Evolutionary conservation across 2,329 filamentous ascomycete species (phyloP), one percentile per base, ranked within the genome.

Genomic region (Colletotrichum orchidophilum): DNA sequence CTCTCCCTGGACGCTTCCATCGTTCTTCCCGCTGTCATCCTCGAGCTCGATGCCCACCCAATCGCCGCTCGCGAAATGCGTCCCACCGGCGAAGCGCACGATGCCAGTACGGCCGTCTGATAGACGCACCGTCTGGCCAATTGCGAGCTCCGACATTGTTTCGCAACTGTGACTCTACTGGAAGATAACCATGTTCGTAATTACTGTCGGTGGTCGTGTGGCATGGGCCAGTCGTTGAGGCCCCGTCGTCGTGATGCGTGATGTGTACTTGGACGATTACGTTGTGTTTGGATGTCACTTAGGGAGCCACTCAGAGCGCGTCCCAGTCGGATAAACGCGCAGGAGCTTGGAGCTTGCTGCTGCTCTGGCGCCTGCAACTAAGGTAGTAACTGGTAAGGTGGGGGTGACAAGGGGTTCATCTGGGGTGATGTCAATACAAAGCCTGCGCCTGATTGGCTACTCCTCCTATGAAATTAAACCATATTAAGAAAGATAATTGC

Each of bases 31-130:
- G 24, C 88, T 90, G 63, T 91, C 86, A 57, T 94, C 92, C 63
- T 94, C 91, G 67, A 98, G 89, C 84, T 97, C 95, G 71, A 98
- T 89, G 74, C 96, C 96, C 70, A 98, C 87, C 94, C 95, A 98
- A 73, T 93, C 91, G 73, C 95, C 96, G 6, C 87, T 85, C 69
- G 94, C 91, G 82, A 98, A 97, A 76, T 89, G 85, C 46, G 96
- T 94, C 66, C 88, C 85, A 77, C 96, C 96, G 72, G 94, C 86
- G 82, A 94, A 99, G 76, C 94, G 94, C 74, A 99, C 89, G 71
- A 89, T 88, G 75, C 90, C 96, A 76, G 88, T 88, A 76, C 93
- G 92, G 77, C 93, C 93, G 82, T 97, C 93, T 77, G 87, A 90
- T 75, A 97, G 91, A 82, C 92, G 90, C 81, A 98, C 89, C 74